Evolutionary conservation across 805 yeast genomes (phyloP).

Genomic region (Candida tibetensis): DNA sequence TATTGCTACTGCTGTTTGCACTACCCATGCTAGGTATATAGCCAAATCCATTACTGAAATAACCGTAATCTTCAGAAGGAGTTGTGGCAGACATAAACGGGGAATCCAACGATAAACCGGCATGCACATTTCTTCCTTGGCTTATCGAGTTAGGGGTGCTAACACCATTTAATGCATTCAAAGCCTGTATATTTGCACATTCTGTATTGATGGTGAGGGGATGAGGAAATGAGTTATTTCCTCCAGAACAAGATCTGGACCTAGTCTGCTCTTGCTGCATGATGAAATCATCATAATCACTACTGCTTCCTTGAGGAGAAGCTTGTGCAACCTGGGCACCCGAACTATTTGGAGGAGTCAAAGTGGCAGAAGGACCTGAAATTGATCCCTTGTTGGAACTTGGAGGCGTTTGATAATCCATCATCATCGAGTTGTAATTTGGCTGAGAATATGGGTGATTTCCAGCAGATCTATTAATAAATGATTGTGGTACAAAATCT

Average conservation of each 20-base stretch:
- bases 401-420: conserved; percentile 43
- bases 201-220: conserved; percentile 41
- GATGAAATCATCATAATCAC: conserved; percentile 34
- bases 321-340: conserved; percentile 6
- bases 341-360: conserved; percentile 11
- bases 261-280: conserved; percentile 20
- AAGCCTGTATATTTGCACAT: conserved; percentile 25
- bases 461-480: conserved; percentile 31
- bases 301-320: conserved; percentile 4
- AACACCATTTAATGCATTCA: conserved; percentile 21
- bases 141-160: conserved; percentile 2
- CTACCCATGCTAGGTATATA: conserved; percentile 1
- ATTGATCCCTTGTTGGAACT: conserved; percentile 32
- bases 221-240: conserved; percentile 26
- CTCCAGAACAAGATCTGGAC: conserved; percentile 20
- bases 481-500: conserved; percentile 42
- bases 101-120: conserved; percentile 29
- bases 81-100: conserved; percentile 42
- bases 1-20: conserved; percentile 8
- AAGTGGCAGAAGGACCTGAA: conserved; percentile 9
- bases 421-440: conserved; percentile 35
- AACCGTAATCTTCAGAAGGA: conserved; percentile 35
- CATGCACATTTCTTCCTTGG: not conserved
- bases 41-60: conserved; percentile 22
- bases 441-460: conserved; percentile 7